A percentile compares a stretch with the other conserved stretches of the same genome.
Conservation (phyloP, 1,284 basidiomycete species). For the Coriolopsis trogii region DNA sequence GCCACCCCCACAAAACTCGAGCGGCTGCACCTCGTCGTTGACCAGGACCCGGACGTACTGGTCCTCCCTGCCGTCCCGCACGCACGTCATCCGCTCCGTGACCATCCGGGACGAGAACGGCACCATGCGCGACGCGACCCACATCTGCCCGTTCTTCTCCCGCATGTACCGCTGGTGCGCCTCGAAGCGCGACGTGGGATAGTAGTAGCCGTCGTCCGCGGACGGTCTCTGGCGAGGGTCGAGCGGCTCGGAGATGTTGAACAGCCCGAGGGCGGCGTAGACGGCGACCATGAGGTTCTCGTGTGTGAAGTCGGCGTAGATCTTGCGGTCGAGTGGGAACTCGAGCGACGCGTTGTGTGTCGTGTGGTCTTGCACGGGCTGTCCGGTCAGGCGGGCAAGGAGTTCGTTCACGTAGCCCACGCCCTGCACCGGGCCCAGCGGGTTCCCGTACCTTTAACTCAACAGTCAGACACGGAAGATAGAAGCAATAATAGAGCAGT, state of each 20-base stretch:
- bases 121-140: slow-evolving; percentile 60
- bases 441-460: slow-evolving; percentile 58
- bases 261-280: slow-evolving; percentile 71
- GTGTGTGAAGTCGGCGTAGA: slow-evolving; percentile 82
- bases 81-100: slow-evolving; percentile 60
- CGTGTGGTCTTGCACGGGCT: slow-evolving; percentile 65
- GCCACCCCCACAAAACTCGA: slow-evolving; percentile 60
- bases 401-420: slow-evolving; percentile 87
- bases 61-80: slow-evolving; percentile 16
- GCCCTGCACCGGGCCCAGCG: slow-evolving; percentile 71
- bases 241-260: slow-evolving; percentile 43
- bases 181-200: slow-evolving; percentile 38
- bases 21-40: slow-evolving; percentile 66
- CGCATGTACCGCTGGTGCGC: slow-evolving; percentile 15
- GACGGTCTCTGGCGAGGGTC: slow-evolving; percentile 36
- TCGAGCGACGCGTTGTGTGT: slow-evolving; percentile 80
- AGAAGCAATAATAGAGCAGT: not conserved
- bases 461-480: not conserved
- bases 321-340: slow-evolving; percentile 69
- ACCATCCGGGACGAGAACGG: slow-evolving; percentile 70
- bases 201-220: not conserved
- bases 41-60: slow-evolving; percentile 43
- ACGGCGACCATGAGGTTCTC: slow-evolving; percentile 83
- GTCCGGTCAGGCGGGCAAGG: slow-evolving; percentile 69
- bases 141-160: slow-evolving; percentile 47